These are phyloP conservation scores for Termitomyces eurrhizus DNA, from an alignment of 768 basidiomycete species.

Conservation along the genomic window DNA sequence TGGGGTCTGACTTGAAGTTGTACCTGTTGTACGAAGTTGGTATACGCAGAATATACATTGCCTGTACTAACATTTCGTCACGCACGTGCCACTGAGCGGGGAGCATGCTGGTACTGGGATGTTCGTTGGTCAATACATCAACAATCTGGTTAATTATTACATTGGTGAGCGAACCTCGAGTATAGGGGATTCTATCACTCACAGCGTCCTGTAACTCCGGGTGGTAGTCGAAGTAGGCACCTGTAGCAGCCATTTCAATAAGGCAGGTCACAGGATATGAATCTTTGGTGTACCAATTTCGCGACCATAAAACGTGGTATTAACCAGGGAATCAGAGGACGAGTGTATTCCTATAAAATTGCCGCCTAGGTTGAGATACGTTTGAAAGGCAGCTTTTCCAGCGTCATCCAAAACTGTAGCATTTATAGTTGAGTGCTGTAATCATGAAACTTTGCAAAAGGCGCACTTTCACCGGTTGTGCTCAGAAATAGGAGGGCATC, in stretches of 20 bases:
- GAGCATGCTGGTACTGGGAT: slow-evolving; percentile 58
- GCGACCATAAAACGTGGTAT: slow-evolving; percentile 51
- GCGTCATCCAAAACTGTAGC: slow-evolving; percentile 51
- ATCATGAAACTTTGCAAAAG: neutral
- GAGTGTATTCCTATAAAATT: slow-evolving; percentile 70
- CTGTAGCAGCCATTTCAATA: slow-evolving; percentile 21
- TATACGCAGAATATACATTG: neutral
- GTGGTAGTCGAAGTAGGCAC: slow-evolving; percentile 72
- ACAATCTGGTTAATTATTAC: slow-evolving; percentile 45
- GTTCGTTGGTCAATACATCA: slow-evolving; percentile 47
- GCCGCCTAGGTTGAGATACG: slow-evolving; percentile 63
- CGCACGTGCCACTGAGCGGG: slow-evolving; percentile 48
- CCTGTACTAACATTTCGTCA: slow-evolving; percentile 53
- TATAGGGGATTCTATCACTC: slow-evolving; percentile 14
- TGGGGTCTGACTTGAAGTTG: slow-evolving; percentile 70
- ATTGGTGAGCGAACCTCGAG: neutral
- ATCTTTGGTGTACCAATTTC: slow-evolving; percentile 44
- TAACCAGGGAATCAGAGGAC: slow-evolving; percentile 56
- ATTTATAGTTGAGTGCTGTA: neutral
- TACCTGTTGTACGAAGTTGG: slow-evolving; percentile 39
- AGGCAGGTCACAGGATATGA: neutral
- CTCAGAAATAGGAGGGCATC: slow-evolving; percentile 68
- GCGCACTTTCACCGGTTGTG: slow-evolving; percentile 63
- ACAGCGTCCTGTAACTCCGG: slow-evolving; percentile 63
- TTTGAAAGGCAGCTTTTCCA: slow-evolving; percentile 60